A percentile compares a stretch with the other conserved stretches of the same genome.
Evolutionary conservation across 2,329 filamentous ascomycete species (phyloP).

Genomic region (Emergomyces orientalis): DNA sequence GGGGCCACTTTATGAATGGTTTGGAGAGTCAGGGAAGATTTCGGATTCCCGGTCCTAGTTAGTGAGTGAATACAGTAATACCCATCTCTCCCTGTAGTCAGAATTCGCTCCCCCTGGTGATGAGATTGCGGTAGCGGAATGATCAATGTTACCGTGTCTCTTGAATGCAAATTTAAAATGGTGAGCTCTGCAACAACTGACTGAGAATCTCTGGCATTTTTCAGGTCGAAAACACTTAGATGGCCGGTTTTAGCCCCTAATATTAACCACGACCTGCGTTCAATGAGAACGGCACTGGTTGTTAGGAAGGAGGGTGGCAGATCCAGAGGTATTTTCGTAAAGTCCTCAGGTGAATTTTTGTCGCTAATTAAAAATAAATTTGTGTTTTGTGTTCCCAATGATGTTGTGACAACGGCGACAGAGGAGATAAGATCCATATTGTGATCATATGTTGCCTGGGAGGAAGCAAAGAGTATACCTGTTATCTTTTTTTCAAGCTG

Average conservation of each 20-base stretch:
- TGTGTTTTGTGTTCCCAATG: conserved; percentile 4
- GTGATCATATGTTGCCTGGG: not conserved
- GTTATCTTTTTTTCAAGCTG: conserved; percentile 24
- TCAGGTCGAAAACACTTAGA: conserved; percentile 40
- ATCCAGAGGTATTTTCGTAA: conserved; percentile 50
- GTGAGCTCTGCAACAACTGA: conserved; percentile 11
- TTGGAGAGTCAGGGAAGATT: conserved; percentile 30
- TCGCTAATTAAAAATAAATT: conserved; percentile 9
- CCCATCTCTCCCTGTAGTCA: conserved; percentile 70
- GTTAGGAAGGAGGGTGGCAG: conserved; percentile 42
- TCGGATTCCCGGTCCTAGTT: conserved; percentile 9
- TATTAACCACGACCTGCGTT: conserved; percentile 30
- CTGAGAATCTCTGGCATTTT: not conserved
- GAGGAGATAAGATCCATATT: not conserved
- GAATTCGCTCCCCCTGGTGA: conserved; percentile 35
- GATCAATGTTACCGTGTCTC: conserved; percentile 62
- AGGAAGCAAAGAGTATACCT: conserved; percentile 20
- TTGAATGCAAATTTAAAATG: conserved; percentile 35
- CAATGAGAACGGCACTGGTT: conserved; percentile 40
- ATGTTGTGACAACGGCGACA: conserved; percentile 9
- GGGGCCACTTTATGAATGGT: conserved; percentile 60
- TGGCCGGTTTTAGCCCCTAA: conserved; percentile 50
- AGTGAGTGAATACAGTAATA: conserved; percentile 56
- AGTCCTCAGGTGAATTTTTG: conserved; percentile 1
- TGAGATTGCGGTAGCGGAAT: conserved; percentile 15